Conservation (phyloP, 805 yeast species). For the Trichomonascus vanleenenianus region DNA sequence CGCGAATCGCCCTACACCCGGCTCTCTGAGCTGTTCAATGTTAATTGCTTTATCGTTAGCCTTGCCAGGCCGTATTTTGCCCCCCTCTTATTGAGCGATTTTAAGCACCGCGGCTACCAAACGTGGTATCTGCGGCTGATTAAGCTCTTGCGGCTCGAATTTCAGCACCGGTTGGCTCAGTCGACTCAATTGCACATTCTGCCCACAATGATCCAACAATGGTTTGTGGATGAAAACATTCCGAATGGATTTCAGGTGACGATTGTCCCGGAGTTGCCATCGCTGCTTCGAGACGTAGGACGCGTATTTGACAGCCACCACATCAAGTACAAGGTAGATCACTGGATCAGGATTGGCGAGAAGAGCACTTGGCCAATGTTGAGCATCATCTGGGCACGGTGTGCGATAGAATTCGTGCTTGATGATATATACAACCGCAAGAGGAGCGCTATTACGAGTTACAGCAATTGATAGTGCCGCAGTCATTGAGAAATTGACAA, state of each 20-base stretch:
- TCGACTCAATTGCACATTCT: constrained; percentile 72
- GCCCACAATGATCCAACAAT: constrained; percentile 58
- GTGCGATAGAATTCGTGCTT: constrained; percentile 81
- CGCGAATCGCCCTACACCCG: constrained; percentile 73
- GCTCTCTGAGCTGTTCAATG: constrained; percentile 86
- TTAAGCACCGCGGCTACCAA: constrained; percentile 51
- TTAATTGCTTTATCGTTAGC: constrained; percentile 85
- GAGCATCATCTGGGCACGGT: constrained; percentile 77
- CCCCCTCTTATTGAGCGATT: constrained; percentile 76
- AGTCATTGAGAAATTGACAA: too few relatives aligned
- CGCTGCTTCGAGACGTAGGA: constrained; percentile 62
- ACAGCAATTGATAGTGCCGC: not conserved
- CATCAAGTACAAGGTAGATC: constrained; percentile 63
- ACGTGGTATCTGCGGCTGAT: constrained; percentile 36
- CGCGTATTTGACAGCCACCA: constrained; percentile 72
- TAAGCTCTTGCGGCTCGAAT: constrained; percentile 61
- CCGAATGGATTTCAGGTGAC: constrained; percentile 81
- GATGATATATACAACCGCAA: constrained; percentile 55
- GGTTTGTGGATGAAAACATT: constrained; percentile 82
- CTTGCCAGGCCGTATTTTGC: constrained; percentile 91
- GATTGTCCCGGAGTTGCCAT: constrained; percentile 78
- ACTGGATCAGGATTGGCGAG: constrained; percentile 89
- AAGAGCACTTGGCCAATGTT: constrained; percentile 88
- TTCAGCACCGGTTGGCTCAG: constrained; percentile 76
- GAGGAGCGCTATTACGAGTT: constrained; percentile 1